These are phyloP conservation scores for Chenopodium berlandieri DNA, from an alignment of 148 eudicot species.

Conservation along the genomic window DNA sequence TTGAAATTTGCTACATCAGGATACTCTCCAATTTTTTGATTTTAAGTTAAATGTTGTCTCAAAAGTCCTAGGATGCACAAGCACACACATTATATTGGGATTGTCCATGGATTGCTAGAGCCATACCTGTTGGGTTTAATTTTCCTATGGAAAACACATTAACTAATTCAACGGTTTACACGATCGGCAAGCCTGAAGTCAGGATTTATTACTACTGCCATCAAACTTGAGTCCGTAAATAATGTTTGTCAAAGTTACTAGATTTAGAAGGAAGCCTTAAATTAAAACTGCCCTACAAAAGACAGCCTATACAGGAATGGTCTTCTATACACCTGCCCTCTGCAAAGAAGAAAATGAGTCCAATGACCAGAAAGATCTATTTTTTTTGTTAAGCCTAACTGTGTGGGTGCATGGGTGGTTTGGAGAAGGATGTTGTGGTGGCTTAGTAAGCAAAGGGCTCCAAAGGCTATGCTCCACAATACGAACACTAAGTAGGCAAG, in stretches of 20 bases:
- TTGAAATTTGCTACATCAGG: not conserved
- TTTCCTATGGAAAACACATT: not conserved
- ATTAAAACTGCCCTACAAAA: no score
- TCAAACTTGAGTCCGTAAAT: not conserved
- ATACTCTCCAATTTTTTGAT: not conserved
- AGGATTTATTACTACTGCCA: not conserved
- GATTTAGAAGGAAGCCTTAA: no score
- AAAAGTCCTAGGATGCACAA: not conserved
- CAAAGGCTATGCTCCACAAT: not conserved
- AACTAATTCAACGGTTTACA: no score
- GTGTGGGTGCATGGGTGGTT: not conserved
- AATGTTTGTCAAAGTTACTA: not conserved
- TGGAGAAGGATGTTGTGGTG: not conserved
- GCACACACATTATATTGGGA: not conserved
- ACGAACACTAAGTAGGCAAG: not conserved
- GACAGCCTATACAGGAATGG: no score
- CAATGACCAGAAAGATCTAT: no score
- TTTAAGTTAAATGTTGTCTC: not conserved
- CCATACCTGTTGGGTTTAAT: no score
- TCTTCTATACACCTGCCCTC: no score
- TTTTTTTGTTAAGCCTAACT: no score
- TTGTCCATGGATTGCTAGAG: no score
- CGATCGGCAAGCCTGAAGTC: no score
- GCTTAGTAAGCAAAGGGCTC: not conserved
- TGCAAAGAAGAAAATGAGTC: no score